Evolutionary conservation across 768 basidiomycete genomes (phyloP), one percentile per base, ranked within the genome.

Genomic region (Symmetrospora coprosmae): DNA sequence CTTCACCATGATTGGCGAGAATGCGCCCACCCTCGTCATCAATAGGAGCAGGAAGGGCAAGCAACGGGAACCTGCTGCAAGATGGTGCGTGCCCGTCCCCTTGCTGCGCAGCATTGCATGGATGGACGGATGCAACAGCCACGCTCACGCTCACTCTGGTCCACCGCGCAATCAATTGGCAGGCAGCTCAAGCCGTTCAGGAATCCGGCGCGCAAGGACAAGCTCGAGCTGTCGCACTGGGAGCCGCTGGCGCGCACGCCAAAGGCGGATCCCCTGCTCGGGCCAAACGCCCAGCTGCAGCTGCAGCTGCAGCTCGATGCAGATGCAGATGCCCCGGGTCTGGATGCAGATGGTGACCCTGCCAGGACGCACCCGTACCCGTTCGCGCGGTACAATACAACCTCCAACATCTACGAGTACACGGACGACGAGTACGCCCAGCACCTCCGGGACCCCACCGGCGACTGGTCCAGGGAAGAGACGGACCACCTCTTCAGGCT

Each of bases 1-100:
- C 1, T 96, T 86, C 74, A 83, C 86, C 1, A 81, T 99, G 61
- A 96, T 99, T 65, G 92, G 92, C n/a, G 82, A 87, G 62, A 85
- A 87, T 47, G 85, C 85, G 11, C 90, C 92, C 48, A 84, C 82
- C 0, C 80, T 85, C 25, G 64, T 50, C 27, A 86, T 87, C 70
- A 86, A 87, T 34, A 81, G 82, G 55, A 79, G 91, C 60, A 90
- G 90, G 85, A 35, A 80, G 82, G 55, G 78, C 89, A 48, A 90
- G 89, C 69, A 82, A 87, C 71, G 85, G 86, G 64, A 41, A 39
- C 13, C 55, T 7, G 81, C 78, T 58, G 78, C 80, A 3, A 86
- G 82, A 74, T 92, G 90, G 90, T 85, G 37, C 27, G 73, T 62
- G 14, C 9, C 38, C 5, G 28, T 58, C 2, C 41, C 48, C 33